Evolutionary conservation across 129 eudicot species (phyloP), one percentile per base, ranked within the genome.

Genomic region (Tagetes patula): DNA sequence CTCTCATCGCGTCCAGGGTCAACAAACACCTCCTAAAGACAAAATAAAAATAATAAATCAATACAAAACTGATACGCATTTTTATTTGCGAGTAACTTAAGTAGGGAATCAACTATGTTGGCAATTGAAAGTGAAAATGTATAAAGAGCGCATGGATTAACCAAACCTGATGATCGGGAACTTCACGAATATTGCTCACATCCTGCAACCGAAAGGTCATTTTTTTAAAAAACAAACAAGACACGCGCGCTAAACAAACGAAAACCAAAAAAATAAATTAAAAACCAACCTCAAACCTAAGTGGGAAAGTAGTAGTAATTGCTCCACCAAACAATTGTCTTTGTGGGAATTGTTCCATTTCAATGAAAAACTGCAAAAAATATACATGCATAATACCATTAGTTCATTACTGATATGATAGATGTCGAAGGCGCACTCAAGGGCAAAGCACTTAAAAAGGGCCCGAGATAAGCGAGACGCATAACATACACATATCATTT

Each of bases 151-250:
- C 38, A 37, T 37, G 66, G 14, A 75, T 50, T 4, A n/a, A 48
- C 83, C 83, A 31, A 72, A 91, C 97, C 97, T 94, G 98, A 58
- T 90, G 91, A 88, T 94, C 96, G 59, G 98, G 98, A 71, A 90
- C 97, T 82, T 90, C 75, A 52, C 96, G 96, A 43, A 94, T 72
- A 71, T 83, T 71, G 67, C 97, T 86, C 54, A 94, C 87, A 82
- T 94, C 98, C 96, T 94, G 62, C 83, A 75, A 65, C 36, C 37
- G 2, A 55, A 59, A 82, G 6, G 27, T 10, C 11, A 3, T 9
- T 47, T 53, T 47, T 53, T 8, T 8, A 2, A 63, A 47, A 2
- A 42, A 30, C 53, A 7, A 39, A 60, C 4, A 13, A 12, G 2
- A 47, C 43, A 30, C 40, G 47, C 34, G 13, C 37, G 12, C 30